These are phyloP conservation scores for Dicorynia guianensis DNA, from an alignment of 306 rosid species.

Conservation along the genomic window DNA sequence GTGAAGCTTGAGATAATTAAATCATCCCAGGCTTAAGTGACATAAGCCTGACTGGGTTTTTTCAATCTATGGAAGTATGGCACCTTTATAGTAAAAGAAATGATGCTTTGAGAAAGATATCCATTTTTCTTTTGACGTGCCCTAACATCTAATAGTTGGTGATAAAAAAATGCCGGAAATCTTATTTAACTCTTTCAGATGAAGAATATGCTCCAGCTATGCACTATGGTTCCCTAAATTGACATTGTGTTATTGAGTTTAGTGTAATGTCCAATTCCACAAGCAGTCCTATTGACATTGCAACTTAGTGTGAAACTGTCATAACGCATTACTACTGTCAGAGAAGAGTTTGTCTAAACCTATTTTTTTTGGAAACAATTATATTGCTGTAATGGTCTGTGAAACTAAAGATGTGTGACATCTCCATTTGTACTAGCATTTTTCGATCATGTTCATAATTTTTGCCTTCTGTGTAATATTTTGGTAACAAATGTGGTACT, in stretches of 20 bases:
- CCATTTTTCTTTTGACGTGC: neutral
- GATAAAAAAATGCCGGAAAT: neutral
- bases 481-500: no score
- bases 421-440: no score
- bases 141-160: neutral
- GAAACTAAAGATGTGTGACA: no score
- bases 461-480: no score
- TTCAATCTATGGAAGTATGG: neutral
- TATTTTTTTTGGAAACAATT: neutral
- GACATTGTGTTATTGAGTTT: constrained; percentile 5
- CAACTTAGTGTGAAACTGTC: neutral
- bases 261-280: neutral
- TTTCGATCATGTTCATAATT: no score
- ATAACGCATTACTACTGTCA: neutral
- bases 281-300: neutral
- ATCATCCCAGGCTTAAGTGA: neutral
- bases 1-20: neutral
- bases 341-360: neutral
- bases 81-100: neutral
- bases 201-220: neutral
- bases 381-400: no score
- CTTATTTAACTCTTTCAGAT: constrained; percentile 17
- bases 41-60: neutral
- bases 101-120: neutral
- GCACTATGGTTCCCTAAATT: neutral